Evolutionary conservation across 2,329 filamentous ascomycete genomes (phyloP).

Genomic region (Herpotrichia juniperi): DNA sequence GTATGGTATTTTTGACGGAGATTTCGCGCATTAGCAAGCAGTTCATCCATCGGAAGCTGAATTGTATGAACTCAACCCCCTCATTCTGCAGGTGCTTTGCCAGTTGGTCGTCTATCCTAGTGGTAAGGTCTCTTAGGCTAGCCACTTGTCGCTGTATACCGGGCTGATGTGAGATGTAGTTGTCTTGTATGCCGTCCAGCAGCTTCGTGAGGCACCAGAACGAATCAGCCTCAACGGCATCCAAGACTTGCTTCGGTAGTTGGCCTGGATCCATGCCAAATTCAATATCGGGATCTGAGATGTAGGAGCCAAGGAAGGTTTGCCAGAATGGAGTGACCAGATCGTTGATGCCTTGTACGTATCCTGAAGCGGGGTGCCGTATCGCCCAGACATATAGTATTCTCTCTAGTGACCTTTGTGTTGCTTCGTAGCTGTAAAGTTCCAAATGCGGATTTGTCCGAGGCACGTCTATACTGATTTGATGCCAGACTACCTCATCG

Average conservation of each 20-base stretch:
- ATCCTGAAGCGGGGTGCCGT: conserved; percentile 93
- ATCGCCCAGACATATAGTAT: conserved; percentile 99
- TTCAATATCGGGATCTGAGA: conserved; percentile 91
- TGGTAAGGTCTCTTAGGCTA: conserved; percentile 86
- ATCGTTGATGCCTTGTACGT: conserved; percentile 98
- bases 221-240: conserved; percentile 95
- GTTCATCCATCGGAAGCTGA: conserved; percentile 99
- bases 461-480: conserved; percentile 98
- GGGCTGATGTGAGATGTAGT: conserved; percentile 97
- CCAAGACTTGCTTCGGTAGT: conserved; percentile 84
- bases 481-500: conserved; percentile 98
- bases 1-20: conserved; percentile 92
- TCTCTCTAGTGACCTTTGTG: conserved; percentile 89
- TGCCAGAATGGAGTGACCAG: conserved; percentile 98
- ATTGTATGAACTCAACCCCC: conserved; percentile 97
- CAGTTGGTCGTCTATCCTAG: conserved; percentile 81
- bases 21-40: conserved; percentile 98
- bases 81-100: conserved; percentile 90
- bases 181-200: conserved; percentile 98
- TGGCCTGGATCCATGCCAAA: conserved; percentile 97
- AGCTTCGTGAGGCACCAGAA: conserved; percentile 99
- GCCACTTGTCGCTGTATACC: conserved; percentile 94
- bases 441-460: conserved; percentile 95
- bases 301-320: conserved; percentile 92
- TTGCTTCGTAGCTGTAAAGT: conserved; percentile 94